Base-by-base conservation (phyloP, 208 protist genomes). In the Acanthamoeba lenticulata region DNA sequence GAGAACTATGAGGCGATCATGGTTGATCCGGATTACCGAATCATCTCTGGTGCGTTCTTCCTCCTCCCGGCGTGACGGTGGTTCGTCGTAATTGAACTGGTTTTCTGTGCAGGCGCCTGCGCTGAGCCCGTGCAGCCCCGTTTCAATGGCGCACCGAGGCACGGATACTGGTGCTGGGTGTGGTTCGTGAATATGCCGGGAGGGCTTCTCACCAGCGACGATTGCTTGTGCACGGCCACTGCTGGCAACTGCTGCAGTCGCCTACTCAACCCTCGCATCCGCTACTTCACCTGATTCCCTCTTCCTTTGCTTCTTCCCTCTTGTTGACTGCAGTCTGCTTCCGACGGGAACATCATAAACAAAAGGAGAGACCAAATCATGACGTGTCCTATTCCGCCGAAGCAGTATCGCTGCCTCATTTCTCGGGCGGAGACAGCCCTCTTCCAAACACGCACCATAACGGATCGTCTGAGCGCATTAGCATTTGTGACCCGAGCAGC, bases 191-290 rank as follows among this genome's bases (percentile, higher is more conserved):
- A 44, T 13, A 79, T 79, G 69, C 0, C 69, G 13, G 13, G 32
- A 9, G n/a, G n/a, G n/a, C 9, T 9, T 1, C 69, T 79, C 21
- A 44, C 7, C 1, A 44, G 32, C 7, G 38, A 38, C 69, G 27
- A 13, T 34, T 79, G 69, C 69, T 34, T 79, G 13, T 79, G 69
- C 69, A 79, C 69, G 69, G 4, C 6, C 9, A 79, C 69, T 40
- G 69, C 69, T 15, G 69, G 69, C 29, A 79, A 79, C 69, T 79
- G 69, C 69, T 79, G 69, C 69, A 79, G 32, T 1, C 29, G 69
- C 34, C 13, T 19, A 15, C 69, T 79, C 69, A 79, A 79, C 6
- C 69, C 69, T 19, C 17, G 11, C 21, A 79, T 79, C 38, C 15
- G 6, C 32, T 79, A 79, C 38, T 13, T 79, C 38, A 44, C 36